A percentile compares a stretch with the other conserved stretches of the same genome.
These are phyloP conservation scores for Pelargonium australe DNA, from an alignment of 441 rosid species.

Conservation along the genomic window DNA sequence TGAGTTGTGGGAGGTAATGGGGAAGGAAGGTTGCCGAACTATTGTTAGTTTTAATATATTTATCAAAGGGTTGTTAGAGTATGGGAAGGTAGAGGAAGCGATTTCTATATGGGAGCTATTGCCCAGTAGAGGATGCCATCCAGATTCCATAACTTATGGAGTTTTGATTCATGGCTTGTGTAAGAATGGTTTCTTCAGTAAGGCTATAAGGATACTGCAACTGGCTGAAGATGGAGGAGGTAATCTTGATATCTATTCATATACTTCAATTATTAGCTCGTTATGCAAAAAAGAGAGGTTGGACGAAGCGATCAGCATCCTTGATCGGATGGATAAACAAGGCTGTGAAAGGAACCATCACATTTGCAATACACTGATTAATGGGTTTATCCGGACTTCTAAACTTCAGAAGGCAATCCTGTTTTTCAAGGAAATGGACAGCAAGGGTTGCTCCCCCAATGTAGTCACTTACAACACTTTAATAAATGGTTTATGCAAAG, in stretches of 20 bases:
- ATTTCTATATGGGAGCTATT: slow-evolving; percentile 51
- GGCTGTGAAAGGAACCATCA: slow-evolving; percentile 45
- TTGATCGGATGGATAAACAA: slow-evolving; percentile 38
- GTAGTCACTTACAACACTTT: slow-evolving; percentile 63
- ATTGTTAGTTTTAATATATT: slow-evolving; percentile 61
- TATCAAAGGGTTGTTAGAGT: slow-evolving; percentile 56
- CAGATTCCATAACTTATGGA: slow-evolving; percentile 59
- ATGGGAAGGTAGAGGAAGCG: slow-evolving; percentile 60
- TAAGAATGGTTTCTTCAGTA: slow-evolving; percentile 63
- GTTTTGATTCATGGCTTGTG: slow-evolving; percentile 72
- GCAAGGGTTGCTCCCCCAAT: slow-evolving; percentile 40
- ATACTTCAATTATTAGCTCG: slow-evolving; percentile 62
- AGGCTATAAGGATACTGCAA: slow-evolving; percentile 53
- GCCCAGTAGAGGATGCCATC: slow-evolving; percentile 37
- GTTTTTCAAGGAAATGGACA: slow-evolving; percentile 50
- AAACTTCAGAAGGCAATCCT: slow-evolving; percentile 54
- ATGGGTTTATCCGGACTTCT: slow-evolving; percentile 53
- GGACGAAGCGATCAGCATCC: slow-evolving; percentile 53
- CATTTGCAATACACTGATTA: slow-evolving; percentile 54
- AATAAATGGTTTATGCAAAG: slow-evolving; percentile 68
- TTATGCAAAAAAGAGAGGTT: slow-evolving; percentile 64
- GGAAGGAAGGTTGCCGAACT: slow-evolving; percentile 44
- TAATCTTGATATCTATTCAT: slow-evolving; percentile 51
- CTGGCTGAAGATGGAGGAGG: slow-evolving; percentile 44
- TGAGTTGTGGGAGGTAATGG: slow-evolving; percentile 77